These are phyloP conservation scores for Zancudomyces culisetae DNA, from an alignment of 371 early-diverging fungal species.

Conservation along the genomic window DNA sequence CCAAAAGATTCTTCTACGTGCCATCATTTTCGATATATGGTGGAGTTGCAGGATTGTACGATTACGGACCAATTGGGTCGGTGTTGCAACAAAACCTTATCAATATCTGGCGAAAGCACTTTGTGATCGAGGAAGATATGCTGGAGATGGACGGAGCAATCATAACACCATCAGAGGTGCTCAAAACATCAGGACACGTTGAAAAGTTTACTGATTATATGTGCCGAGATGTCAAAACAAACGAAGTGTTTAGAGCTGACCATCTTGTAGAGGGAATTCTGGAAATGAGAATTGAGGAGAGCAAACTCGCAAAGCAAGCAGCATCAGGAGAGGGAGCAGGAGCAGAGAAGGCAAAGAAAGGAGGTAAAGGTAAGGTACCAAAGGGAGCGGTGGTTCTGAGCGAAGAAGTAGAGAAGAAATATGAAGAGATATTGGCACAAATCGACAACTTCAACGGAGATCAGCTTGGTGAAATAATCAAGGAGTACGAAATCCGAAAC, in stretches of 20 bases:
- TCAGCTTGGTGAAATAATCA: conserved; percentile 75
- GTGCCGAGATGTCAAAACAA: conserved; percentile 84
- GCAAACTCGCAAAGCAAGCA: conserved; percentile 41
- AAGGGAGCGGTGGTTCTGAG: conserved; percentile 45
- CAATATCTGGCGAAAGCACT: conserved; percentile 84
- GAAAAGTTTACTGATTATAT: conserved; percentile 99
- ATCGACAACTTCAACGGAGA: conserved; percentile 85
- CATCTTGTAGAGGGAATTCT: conserved; percentile 93
- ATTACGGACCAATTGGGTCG: conserved; percentile 95
- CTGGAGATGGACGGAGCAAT: conserved; percentile 96
- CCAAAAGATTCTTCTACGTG: conserved; percentile 90
- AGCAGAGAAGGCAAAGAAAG: conserved; percentile 34
- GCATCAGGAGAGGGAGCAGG: conserved; percentile 28
- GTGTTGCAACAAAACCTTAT: conserved; percentile 93
- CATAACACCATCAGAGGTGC: conserved; percentile 91
- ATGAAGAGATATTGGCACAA: conserved; percentile 75
- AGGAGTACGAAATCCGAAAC: conserved; percentile 70
- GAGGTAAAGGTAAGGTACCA: conserved; percentile 48
- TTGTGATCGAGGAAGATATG: conserved; percentile 98
- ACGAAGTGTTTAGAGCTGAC: conserved; percentile 96
- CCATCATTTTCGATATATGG: conserved; percentile 89
- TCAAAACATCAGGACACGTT: conserved; percentile 99
- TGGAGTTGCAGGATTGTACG: conserved; percentile 95
- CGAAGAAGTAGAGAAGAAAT: conserved; percentile 41
- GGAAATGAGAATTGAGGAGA: conserved; percentile 67